Evolutionary conservation across 2,329 filamentous ascomycete genomes (phyloP), one percentile per base, ranked within the genome.

Genomic region (Diaporthe citri): DNA sequence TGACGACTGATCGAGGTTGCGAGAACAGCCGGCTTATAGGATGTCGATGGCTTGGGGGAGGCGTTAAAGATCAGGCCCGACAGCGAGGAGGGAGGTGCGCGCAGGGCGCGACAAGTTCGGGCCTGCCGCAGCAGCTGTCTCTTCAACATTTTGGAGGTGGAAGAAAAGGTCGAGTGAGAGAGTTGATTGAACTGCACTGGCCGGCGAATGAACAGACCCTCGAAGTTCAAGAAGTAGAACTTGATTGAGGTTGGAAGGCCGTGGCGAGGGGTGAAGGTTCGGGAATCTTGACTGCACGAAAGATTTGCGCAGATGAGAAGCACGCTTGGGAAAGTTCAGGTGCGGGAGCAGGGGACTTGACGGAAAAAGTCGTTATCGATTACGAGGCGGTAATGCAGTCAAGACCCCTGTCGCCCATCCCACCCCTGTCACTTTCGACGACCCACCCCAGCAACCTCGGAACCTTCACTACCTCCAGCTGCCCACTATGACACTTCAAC

Each of bases 51-150:
- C 34, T 71, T 75, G n/a, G 56, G 43, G 22, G 73, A 57, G 48
- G 75, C 55, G 56, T 51, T 64, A 17, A 56, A 55, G 48, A 55
- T 41, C 25, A 76, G 48, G 51, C 62, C 41, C 43, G 71, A 71
- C 36, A 77, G 55, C 25, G 74, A 66, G 7, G 76, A 62, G 73
- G 74, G 48, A 46, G 74, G 36, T 56, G 72, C 74, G 55, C 76
- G 76, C 71, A 74, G 36, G 41, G 46, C 74, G 59, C 76, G 71
- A 60, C 73, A 75, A n/a, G 60, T 70, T 39, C 74, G 67, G 71
- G 71, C 76, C 52, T 77, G 76, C 25, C 71, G 74, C 59, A 75
- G 66, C 41, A 77, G 71, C 66, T 75, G 71, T 67, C 76, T 74
- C 76, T 76, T 76, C 66, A 77, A 71, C 76, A 77, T 77, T 15